Percentiles rank a stretch among this genome's conserved stretches.
phyloP scores from a whole-genome alignment of 2,329 filamentous ascomycete genomes.

The Periconia macrospinosa region DNA sequence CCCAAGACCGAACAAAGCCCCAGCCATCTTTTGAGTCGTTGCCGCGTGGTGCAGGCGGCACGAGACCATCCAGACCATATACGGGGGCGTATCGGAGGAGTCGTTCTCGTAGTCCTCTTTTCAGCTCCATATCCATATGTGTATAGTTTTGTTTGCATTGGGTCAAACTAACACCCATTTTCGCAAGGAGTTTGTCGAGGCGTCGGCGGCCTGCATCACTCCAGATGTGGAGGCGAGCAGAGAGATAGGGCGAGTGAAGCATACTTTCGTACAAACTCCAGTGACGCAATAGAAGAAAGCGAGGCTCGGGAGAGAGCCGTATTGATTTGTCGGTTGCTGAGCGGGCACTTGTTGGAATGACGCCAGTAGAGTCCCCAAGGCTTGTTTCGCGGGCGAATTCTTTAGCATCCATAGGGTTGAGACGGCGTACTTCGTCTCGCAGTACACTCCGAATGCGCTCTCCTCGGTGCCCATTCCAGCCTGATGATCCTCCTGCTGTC shows the following conservation, averaged over 20 bases:
- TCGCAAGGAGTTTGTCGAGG: conserved; percentile 90
- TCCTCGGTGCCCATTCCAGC: conserved; percentile 81
- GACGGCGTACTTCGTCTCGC: conserved; percentile 87
- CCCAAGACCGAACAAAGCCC: conserved; percentile 97
- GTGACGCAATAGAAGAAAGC: conserved; percentile 88
- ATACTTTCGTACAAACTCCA: conserved; percentile 99
- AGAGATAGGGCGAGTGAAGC: conserved; percentile 94
- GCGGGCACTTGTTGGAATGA: conserved; percentile 84
- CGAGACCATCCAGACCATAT: conserved; percentile 91
- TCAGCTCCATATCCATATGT: conserved; percentile 98
- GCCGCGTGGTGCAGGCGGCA: conserved; percentile 67
- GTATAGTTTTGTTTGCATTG: conserved; percentile 96
- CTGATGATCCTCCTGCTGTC: conserved; percentile 58
- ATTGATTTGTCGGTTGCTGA: conserved; percentile 92
- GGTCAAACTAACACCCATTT: conserved; percentile 93
- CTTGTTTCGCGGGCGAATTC: conserved; percentile 63
- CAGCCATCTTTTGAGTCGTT: conserved; percentile 83
- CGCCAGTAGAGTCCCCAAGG: conserved; percentile 69
- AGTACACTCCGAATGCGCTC: conserved; percentile 83
- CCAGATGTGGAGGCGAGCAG: conserved; percentile 91
- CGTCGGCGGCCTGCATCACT: conserved; percentile 85
- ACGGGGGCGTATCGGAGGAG: conserved; percentile 88
- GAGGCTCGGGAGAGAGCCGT: conserved; percentile 87
- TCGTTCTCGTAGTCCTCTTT: conserved; percentile 80
- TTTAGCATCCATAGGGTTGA: conserved; percentile 75